Percentiles rank a stretch among this genome's conserved stretches.
These are phyloP conservation scores for Acrocalymma vagum DNA, from an alignment of 2,329 filamentous ascomycete species.

Conservation along the genomic window DNA sequence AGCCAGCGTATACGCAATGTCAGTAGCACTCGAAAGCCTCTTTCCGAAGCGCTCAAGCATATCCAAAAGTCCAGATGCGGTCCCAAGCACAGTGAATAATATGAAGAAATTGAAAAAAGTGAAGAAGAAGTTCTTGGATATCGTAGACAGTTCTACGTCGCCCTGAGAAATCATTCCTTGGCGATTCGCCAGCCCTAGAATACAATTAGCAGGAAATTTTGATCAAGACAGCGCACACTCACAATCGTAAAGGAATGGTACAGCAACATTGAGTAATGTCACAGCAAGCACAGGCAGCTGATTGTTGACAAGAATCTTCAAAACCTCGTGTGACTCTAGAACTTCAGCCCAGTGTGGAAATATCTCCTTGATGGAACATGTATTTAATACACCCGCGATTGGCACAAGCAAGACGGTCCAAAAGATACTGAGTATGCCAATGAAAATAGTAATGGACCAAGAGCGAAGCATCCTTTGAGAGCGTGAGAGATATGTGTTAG, in stretches of 20 bases:
- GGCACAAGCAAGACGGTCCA: slow-evolving; percentile 86
- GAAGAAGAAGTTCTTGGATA: slow-evolving; percentile 99
- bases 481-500: slow-evolving; percentile 85
- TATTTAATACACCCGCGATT: slow-evolving; percentile 80
- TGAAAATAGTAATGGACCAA: slow-evolving; percentile 85
- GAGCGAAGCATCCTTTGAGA: slow-evolving; percentile 76
- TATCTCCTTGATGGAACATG: slow-evolving; percentile 79
- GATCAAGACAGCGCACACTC: slow-evolving; percentile 35
- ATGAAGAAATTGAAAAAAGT: slow-evolving; percentile 99
- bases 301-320: slow-evolving; percentile 82
- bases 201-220: slow-evolving; percentile 5
- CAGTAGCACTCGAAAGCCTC: slow-evolving; percentile 79
- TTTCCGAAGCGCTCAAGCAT: slow-evolving; percentile 72
- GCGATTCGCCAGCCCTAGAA: slow-evolving; percentile 76
- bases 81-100: slow-evolving; percentile 88
- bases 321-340: slow-evolving; percentile 73
- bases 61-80: slow-evolving; percentile 76
- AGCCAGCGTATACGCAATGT: slow-evolving; percentile 79
- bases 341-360: slow-evolving; percentile 74
- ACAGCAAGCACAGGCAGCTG: slow-evolving; percentile 86
- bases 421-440: slow-evolving; percentile 82
- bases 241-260: slow-evolving; percentile 95
- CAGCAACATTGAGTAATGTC: slow-evolving; percentile 85
- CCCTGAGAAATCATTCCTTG: slow-evolving; percentile 96
- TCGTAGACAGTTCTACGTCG: slow-evolving; percentile 91